Base-by-base conservation (phyloP, 108 stramenopile genomes). In the Fragilaria crotonensis region DNA sequence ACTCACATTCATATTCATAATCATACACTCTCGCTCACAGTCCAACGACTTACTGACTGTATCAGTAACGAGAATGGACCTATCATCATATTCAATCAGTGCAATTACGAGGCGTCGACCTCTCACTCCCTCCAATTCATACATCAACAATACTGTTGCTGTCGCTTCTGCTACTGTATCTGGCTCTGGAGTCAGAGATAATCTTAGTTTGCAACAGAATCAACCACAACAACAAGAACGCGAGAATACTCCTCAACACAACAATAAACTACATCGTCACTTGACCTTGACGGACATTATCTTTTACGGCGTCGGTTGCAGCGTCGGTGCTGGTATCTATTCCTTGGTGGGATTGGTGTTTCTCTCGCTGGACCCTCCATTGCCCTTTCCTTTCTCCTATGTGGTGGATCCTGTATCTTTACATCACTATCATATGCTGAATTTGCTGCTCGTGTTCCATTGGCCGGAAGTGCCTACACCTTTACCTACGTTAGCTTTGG, bases 291-390 rank as follows among this genome's bases (percentile, higher is more conserved):
- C 52, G 9, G 80, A 81, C 48, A 32, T 81, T 19, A 78, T 78
- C 17, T 67, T 74, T 49, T 81, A 81, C 33, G 80, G 80, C 5
- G 71, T 81, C 11, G 80, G 80, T 17, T 77, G 75, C 59, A 66
- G 59, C 45, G 73, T 81, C 1, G 80, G 80, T 9, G 80, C 80
- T 17, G 76, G 80, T 5, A 81, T 81, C 25, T 81, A 81, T 49
- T 71, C 68, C 7, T 65, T 81, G 45, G 68, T 81, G 0, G 80
- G 80, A 68, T 75, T 33, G 80, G 80, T 26, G 80, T 72, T 25
- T 41, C 68, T n/a, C 29, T 64, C 2, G 80, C 80, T 1, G 80
- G 80, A 22, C 76, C 80, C 0, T 60, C 73, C 19, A 72, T 81
- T 19, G 61, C 70, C 17, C 31, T 81, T 14, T 71, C 69, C 30